Evolutionary conservation across 164 flowering plant species (phyloP), one percentile per base, ranked within the genome.

Genomic region (Taxillus chinensis): DNA sequence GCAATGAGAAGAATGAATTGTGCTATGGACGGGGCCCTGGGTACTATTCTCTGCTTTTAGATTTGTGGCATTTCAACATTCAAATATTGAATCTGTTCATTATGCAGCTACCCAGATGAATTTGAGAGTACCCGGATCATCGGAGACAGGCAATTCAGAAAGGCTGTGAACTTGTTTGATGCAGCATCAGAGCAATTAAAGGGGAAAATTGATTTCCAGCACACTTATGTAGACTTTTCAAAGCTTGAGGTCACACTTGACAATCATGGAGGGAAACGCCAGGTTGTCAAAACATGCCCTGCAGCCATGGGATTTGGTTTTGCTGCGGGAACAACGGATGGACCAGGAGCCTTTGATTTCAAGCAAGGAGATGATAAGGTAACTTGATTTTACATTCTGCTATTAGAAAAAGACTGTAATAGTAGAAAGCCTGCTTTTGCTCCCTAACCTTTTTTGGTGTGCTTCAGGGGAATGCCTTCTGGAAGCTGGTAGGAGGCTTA

Each of bases 261-360:
- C 12, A 17, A 17, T 68, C 64, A 38, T 66, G 72, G 50, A 77
- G 68, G 3, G 70, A 68, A n/a, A 9, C 68, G 71, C 42, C 46
- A 16, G 3, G 66, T 59, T 0, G 83, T 68, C 2, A 16, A 73
- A 68, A 83, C 90, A 3, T 85, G 90, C 58, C 87, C 90, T 2
- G 87, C 87, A 0, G 90, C 83, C 2, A 72, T 85, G 5, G 90
- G 90, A 2, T 80, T 82, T 2, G 87, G 82, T 55, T 85, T 85
- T 64, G 87, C 90, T 0, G 90, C 90, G 2, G 90, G 90, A 38
- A 85, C 90, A 10, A 81, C 90, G 3, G 86, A 85, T 73, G 90
- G 90, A 13, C 87, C 85, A 14, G 90, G 90, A 3, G 62, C 37
- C 6, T 73, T 73, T 59, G 90, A 82, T n/a, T 85, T 85, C 64